Evolutionary conservation across 2,329 filamentous ascomycete species (phyloP).

Genomic region (Fusarium sp.): DNA sequence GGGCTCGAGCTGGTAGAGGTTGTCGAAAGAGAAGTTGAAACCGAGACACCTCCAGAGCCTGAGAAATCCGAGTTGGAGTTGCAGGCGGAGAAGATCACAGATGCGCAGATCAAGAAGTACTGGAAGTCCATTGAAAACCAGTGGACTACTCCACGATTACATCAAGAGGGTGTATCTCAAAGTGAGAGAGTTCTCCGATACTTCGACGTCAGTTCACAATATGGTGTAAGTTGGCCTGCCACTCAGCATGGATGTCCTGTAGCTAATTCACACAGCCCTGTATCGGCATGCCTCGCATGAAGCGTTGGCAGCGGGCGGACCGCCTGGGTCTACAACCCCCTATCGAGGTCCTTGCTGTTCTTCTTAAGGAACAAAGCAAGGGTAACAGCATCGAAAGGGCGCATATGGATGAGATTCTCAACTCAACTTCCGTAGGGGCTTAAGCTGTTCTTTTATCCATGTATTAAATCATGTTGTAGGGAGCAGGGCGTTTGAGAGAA

Average conservation of each 20-base stretch:
- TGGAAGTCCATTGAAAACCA: constrained; percentile 80
- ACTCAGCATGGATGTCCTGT: neutral
- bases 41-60: constrained; percentile 45
- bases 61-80: constrained; percentile 66
- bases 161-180: constrained; percentile 78
- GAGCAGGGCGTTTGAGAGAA: constrained; percentile 44
- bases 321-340: constrained; percentile 87
- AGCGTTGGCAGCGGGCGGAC: constrained; percentile 90
- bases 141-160: constrained; percentile 77
- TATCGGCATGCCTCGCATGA: constrained; percentile 83
- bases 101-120: constrained; percentile 79
- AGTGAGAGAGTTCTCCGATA: constrained; percentile 90
- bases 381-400: constrained; percentile 73
- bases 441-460: constrained; percentile 32
- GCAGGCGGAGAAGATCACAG: constrained; percentile 73
- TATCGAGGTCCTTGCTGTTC: constrained; percentile 87
- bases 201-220: constrained; percentile 93
- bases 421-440: constrained; percentile 60
- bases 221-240: constrained; percentile 77
- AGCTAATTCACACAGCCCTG: constrained; percentile 71
- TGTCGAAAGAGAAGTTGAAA: constrained; percentile 40
- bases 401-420: constrained; percentile 78
- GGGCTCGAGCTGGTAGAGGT: constrained; percentile 38
- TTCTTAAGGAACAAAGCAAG: constrained; percentile 77
- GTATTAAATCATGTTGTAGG: constrained; percentile 27